Base-by-base conservation (phyloP, 148 eudicot genomes). In the Limonium bicolor region DNA sequence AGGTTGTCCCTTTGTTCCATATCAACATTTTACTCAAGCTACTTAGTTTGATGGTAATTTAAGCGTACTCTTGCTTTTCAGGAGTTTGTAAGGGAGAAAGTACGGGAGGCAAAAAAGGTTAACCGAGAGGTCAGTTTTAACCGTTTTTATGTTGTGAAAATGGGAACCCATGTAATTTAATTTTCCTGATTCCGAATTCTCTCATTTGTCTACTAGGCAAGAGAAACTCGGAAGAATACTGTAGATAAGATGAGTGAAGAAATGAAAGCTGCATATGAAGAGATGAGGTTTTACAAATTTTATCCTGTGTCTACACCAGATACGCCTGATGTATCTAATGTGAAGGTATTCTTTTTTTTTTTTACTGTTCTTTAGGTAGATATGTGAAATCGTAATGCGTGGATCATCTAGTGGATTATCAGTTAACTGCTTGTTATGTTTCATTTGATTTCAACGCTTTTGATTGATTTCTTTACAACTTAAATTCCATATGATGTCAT, bases 51-150 rank as follows among this genome's bases (percentile, higher is more conserved):
- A 18, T n/a, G 3, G 17, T 21, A 19, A 41, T 22, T 21, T 10
- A 18, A 43, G 31, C 18, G 13, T 41, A 8, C 2, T 49, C 41
- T 21, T 55, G 18, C 44, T 36, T 45, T 16, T 31, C 64, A 90
- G 99, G 74, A 73, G n/a, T 77, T 61, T 74, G 57, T 85, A n/a
- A 73, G 47, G 58, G 88, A 71, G 61, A 73, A 78, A 63, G 95
- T 92, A 32, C 80, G 80, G 17, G 88, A 71, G 62, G 82, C 62
- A 3, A 92, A 73, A 62, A 78, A 62, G 64, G 75, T 68, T 43
- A 92, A 92, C 27, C 72, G 95, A 16, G 82, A 81, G 95, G 99
- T 90, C 67, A 20, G 9, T 48, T n/a, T n/a, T n/a, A n/a, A n/a
- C n/a, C n/a, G n/a, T n/a, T n/a, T n/a, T n/a, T n/a, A n/a, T n/a